phyloP scores from a whole-genome alignment of 1,284 basidiomycete species.

The Mycosarcoma mackinlayi region DNA sequence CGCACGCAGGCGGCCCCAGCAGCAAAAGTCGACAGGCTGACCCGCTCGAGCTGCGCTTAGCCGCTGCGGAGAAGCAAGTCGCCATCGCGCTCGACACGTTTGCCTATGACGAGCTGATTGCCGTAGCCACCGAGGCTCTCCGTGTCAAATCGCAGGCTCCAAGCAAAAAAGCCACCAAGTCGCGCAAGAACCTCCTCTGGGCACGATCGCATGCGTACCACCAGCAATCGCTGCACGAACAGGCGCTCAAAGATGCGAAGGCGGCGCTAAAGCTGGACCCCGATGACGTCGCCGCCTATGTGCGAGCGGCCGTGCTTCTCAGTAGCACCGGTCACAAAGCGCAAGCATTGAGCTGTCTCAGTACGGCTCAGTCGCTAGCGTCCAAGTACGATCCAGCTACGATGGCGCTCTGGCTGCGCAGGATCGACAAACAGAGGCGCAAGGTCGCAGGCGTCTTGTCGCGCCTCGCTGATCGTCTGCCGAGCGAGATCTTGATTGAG shows the following conservation, averaged over 20 bases:
- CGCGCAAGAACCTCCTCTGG: constrained; percentile 39
- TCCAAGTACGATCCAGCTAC: constrained; percentile 2
- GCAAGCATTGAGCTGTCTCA: constrained; percentile 26
- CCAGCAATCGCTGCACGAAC: constrained; percentile 4
- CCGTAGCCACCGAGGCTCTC: constrained; percentile 17
- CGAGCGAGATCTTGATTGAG: constrained; percentile 17
- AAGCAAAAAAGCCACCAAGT: constrained; percentile 23
- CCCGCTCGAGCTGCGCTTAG: constrained; percentile 7
- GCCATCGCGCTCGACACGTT: constrained; percentile 6
- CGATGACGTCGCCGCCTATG: constrained; percentile 14
- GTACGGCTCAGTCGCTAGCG: constrained; percentile 8
- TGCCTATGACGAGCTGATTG: constrained; percentile 27
- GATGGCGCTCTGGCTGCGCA: constrained; percentile 6
- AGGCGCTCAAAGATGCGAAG: constrained; percentile 33
- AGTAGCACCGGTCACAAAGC: constrained; percentile 3
- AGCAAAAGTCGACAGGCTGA: not conserved
- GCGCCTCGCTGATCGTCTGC: constrained; percentile 8
- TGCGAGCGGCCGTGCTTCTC: constrained; percentile 30
- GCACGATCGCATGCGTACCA: constrained; percentile 29
- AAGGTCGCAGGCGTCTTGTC: not conserved
- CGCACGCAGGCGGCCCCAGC: too few relatives aligned
- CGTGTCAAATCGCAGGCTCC: not conserved
- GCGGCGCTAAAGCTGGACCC: constrained; percentile 39
- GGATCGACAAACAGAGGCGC: constrained; percentile 20
- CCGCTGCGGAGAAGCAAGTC: constrained; percentile 16